Conservation (phyloP, 108 stramenopile genomes). For the Fistulifera pelliculosa region DNA sequence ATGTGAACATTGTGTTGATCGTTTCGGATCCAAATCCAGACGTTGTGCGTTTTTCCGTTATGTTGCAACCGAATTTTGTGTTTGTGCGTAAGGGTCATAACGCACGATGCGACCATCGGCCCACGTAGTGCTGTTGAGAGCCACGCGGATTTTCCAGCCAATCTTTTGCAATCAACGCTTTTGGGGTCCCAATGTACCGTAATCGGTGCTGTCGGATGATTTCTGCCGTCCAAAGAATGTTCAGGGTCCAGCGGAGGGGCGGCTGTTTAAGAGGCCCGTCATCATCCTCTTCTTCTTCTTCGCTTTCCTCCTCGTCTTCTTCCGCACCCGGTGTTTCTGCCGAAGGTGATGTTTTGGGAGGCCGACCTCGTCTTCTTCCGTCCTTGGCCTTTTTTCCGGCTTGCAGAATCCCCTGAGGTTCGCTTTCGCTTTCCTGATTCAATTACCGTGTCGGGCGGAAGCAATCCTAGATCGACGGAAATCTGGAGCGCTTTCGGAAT, state of each 20-base stretch:
- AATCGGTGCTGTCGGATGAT: neutral
- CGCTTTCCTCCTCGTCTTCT: conserved; percentile 15
- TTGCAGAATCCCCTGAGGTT: neutral
- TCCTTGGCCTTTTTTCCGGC: neutral
- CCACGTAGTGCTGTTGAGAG: conserved; percentile 29
- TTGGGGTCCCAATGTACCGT: conserved; percentile 58
- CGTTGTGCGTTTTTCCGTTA: neutral
- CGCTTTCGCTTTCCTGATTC: conserved; percentile 16
- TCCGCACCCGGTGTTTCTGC: conserved; percentile 1
- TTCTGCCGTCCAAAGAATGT: conserved; percentile 3
- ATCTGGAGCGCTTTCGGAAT: conserved; percentile 52
- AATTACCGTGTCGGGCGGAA: conserved; percentile 39
- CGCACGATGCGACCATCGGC: conserved; percentile 43
- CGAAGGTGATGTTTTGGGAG: conserved; percentile 8
- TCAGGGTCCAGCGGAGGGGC: conserved; percentile 8
- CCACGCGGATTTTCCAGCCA: conserved; percentile 40
- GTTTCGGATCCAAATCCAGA: conserved; percentile 24
- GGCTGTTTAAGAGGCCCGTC: neutral
- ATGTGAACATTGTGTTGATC: conserved; percentile 35
- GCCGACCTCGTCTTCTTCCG: conserved; percentile 4
- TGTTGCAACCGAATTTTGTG: conserved; percentile 41
- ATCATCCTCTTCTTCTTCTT: conserved; percentile 14
- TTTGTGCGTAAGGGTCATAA: conserved; percentile 56
- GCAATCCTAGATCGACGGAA: conserved; percentile 42
- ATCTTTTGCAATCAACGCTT: conserved; percentile 24